phyloP scores from a whole-genome alignment of 805 yeast species.

The Cyberlindnera xylosilytica region DNA sequence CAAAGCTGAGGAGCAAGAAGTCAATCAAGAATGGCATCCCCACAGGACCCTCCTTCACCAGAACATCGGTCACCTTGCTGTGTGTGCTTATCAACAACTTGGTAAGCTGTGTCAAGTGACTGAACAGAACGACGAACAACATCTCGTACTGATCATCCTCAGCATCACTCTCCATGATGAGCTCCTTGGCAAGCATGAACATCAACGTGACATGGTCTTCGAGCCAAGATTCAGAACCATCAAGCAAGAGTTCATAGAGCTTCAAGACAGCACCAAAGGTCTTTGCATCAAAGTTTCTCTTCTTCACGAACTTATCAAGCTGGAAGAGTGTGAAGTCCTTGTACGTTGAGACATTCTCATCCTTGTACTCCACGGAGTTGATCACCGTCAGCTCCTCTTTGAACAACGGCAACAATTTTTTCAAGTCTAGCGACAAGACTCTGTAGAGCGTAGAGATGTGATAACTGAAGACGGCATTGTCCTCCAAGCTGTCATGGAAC shows the following conservation, averaged over 20 bases:
- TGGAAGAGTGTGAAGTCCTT: conserved; percentile 50
- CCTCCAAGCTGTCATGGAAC: conserved; percentile 50
- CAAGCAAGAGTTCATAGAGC: conserved; percentile 43
- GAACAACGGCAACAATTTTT: conserved; percentile 44
- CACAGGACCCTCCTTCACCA: conserved; percentile 13
- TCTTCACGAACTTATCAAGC: conserved; percentile 43
- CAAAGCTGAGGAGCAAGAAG: conserved; percentile 24
- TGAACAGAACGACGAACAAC: conserved; percentile 22
- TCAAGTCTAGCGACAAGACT: conserved; percentile 46
- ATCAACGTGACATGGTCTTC: conserved; percentile 40
- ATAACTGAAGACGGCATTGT: conserved; percentile 61
- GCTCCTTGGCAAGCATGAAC: conserved; percentile 34
- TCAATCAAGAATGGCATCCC: conserved; percentile 22
- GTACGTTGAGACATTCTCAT: conserved; percentile 54
- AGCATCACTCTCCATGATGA: conserved; percentile 11
- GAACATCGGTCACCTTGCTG: conserved; percentile 16
- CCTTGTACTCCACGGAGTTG: conserved; percentile 42
- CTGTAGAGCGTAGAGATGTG: conserved; percentile 50
- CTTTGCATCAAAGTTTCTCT: conserved; percentile 32
- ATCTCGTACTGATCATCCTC: conserved; percentile 17
- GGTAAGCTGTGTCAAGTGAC: conserved; percentile 24
- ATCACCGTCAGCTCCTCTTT: conserved; percentile 58
- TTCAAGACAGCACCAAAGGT: conserved; percentile 43
- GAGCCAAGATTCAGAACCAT: conserved; percentile 58
- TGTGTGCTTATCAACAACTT: conserved; percentile 17